Evolutionary conservation across 805 yeast genomes (phyloP).

Genomic region (Saccharomycopsis sp.): DNA sequence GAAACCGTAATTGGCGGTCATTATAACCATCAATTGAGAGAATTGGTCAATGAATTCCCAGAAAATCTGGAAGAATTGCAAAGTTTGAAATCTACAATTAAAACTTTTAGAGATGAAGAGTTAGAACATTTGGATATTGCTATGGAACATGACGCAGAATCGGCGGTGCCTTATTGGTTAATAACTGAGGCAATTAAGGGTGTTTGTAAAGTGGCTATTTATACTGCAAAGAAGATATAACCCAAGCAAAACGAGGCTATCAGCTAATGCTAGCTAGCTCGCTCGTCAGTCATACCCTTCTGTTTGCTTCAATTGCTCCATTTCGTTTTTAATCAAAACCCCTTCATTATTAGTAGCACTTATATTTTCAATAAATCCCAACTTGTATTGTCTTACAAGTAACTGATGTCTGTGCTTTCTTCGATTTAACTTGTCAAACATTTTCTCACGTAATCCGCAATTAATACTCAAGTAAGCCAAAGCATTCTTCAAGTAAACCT

Average conservation of each 20-base stretch:
- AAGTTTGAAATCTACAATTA: slow-evolving; percentile 53
- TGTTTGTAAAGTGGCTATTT: slow-evolving; percentile 82
- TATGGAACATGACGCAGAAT: slow-evolving; percentile 81
- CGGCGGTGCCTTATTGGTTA: slow-evolving; percentile 86
- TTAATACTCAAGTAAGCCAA: slow-evolving; percentile 13
- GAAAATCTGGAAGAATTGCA: slow-evolving; percentile 41
- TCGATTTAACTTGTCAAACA: slow-evolving; percentile 16
- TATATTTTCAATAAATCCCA: slow-evolving; percentile 5
- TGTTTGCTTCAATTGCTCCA: slow-evolving; percentile 7
- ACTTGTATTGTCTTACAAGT: slow-evolving; percentile 14
- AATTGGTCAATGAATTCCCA: slow-evolving; percentile 58
- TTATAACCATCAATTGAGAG: slow-evolving; percentile 83
- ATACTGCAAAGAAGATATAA: slow-evolving; percentile 83
- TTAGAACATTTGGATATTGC: slow-evolving; percentile 94
- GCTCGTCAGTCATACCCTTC: slow-evolving; percentile 5
- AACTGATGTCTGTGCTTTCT: slow-evolving; percentile 14
- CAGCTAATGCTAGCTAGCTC: not conserved
- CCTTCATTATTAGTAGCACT: slow-evolving; percentile 7
- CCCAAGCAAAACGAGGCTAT: not conserved
- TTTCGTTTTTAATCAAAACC: slow-evolving; percentile 7
- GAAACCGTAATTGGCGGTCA: slow-evolving; percentile 97
- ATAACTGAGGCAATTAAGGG: slow-evolving; percentile 81
- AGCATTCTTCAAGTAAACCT: slow-evolving; percentile 11
- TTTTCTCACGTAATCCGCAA: slow-evolving; percentile 19
- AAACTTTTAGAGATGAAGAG: slow-evolving; percentile 85